Evolutionary conservation across 1,139 yeast species (phyloP).

Genomic region (Saccharomyces hybrid): DNA sequence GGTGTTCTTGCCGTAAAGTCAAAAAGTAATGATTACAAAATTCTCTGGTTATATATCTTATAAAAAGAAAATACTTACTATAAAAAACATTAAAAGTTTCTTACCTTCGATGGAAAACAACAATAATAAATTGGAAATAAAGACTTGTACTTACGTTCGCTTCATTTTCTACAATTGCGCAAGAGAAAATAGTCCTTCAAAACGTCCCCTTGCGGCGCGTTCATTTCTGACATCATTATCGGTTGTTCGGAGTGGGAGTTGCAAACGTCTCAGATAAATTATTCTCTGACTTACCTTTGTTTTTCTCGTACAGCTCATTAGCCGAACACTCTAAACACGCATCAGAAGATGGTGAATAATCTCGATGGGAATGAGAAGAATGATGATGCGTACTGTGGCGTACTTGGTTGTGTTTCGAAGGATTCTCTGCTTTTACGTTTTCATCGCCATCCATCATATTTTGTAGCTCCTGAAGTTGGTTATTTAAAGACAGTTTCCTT

Average conservation of each 20-base stretch:
- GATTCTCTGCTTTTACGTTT: neutral
- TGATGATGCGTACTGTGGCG: neutral
- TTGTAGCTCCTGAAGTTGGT: slow-evolving; percentile 23
- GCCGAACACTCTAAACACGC: neutral
- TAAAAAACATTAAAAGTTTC: neutral
- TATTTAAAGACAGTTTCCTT: slow-evolving; percentile 26
- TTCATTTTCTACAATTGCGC: neutral
- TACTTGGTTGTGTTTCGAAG: neutral
- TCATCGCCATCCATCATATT: slow-evolving; percentile 7
- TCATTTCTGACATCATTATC: neutral
- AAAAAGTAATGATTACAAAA: neutral
- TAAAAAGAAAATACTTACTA: neutral
- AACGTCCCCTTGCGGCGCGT: too few relatives aligned
- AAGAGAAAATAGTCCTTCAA: neutral
- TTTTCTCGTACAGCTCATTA: neutral
- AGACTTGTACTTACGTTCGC: neutral
- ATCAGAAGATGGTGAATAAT: neutral
- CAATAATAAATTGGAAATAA: neutral
- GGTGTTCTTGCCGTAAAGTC: too few relatives aligned
- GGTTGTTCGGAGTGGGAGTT: slow-evolving; percentile 2
- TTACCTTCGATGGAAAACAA: neutral
- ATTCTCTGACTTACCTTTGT: neutral
- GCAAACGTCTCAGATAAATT: slow-evolving; percentile 1
- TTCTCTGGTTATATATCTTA: neutral
- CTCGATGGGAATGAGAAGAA: neutral